A percentile compares a stretch with the other conserved stretches of the same genome.
Conservation (phyloP, 306 rosid species). For the Lupinus albus region DNA sequence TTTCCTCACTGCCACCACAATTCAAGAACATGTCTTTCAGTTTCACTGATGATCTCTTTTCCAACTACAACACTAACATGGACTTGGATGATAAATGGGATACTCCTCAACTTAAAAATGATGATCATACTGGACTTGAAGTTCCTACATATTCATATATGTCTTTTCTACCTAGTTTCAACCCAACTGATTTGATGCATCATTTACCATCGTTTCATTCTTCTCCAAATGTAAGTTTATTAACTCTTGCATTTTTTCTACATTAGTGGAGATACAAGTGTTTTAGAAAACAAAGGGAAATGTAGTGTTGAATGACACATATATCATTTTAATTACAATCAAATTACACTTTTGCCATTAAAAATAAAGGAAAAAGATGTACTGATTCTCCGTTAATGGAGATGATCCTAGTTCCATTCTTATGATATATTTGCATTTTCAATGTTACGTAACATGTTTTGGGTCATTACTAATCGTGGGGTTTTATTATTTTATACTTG, state of each 20-base stretch:
- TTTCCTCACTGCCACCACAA: conserved; percentile 13
- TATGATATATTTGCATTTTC: conserved; percentile 1
- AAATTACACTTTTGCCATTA: too few species aligned
- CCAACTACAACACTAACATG: conserved; percentile 30
- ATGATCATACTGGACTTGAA: conserved; percentile 42
- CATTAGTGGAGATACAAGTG: too few species aligned
- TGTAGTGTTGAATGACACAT: too few species aligned
- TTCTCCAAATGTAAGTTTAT: conserved; percentile 56
- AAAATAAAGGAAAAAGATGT: too few species aligned
- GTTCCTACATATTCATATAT: conserved; percentile 48
- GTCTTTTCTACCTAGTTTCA: conserved; percentile 44
- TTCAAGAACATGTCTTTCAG: conserved; percentile 35
- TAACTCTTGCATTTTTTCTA: not conserved
- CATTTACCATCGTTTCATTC: conserved; percentile 55
- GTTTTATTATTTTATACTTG: conserved; percentile 4
- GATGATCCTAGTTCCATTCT: too few species aligned
- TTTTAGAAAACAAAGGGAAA: too few species aligned
- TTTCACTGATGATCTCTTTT: conserved; percentile 49
- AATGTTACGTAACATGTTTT: not conserved
- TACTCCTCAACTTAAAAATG: conserved; percentile 36
- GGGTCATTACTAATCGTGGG: conserved; percentile 12
- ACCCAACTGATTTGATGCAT: conserved; percentile 28
- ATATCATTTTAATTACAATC: too few species aligned
- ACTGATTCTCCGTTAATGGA: too few species aligned
- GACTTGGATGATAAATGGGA: conserved; percentile 51